Evolutionary conservation across 179 eudicot species (phyloP), one percentile per base, ranked within the genome.

Genomic region (Dionaea muscipula): DNA sequence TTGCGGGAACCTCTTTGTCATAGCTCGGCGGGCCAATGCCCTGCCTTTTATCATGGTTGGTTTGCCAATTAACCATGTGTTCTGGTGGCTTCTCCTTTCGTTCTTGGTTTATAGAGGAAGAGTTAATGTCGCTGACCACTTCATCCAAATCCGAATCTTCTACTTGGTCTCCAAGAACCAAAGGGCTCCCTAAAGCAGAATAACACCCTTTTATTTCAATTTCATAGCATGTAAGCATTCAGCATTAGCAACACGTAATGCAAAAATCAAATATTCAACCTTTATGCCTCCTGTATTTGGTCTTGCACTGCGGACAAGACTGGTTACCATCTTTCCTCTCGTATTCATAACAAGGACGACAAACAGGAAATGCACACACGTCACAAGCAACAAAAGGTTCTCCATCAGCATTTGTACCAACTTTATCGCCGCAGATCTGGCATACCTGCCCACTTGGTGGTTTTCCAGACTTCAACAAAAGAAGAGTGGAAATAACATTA

Each of bases 271-370:
- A 24, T n/a, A 4, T 2, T 56, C 53, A 15, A 73, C 84, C 84
- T 71, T 73, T 76, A 26, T 62, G 79, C 60, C 77, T 68, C 65
- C 65, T 79, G 77, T 76, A 79, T 52, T 70, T 71, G 46, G 79
- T 79, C 66, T 79, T 79, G 81, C 84, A 79, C 47, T 79, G 81
- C 19, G 79, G 84, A 47, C 84, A 79, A 51, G 71, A 71, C 45
- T 73, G 74, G 46, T 71, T 79, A 16, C 84, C 84, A 22, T 79
- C 84, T 57, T 68, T 73, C 59, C 84, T 66, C 66, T 79, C 84
- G 55, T 76, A 79, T 62, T 79, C 84, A 36, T 79, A 79, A 60
- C 84, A 79, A 27, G 79, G 76, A 17, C 84, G 70, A 43, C 84
- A 79, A 35, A 79, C 81, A 20, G 84, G 84, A 48, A 68, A 79